Conservation (phyloP, 2,329 filamentous ascomycete species). For the Sordariomycetes sp. region DNA sequence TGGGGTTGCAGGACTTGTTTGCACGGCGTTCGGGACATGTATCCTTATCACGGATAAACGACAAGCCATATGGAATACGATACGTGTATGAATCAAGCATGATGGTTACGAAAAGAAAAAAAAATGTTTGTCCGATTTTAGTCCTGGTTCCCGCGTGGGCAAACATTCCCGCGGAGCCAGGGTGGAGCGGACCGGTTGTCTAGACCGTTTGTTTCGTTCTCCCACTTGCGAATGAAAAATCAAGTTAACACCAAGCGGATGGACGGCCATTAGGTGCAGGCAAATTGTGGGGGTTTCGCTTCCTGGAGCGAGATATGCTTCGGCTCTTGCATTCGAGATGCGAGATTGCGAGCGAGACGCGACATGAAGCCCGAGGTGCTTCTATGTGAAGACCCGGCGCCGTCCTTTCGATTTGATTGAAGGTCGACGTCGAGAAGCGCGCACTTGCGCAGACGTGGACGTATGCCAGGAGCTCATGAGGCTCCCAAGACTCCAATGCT, state of each 20-base stretch:
- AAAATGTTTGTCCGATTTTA: constrained; percentile 48
- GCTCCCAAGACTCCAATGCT: neutral
- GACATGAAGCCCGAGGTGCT: neutral
- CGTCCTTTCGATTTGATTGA: neutral
- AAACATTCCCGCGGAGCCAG: constrained; percentile 39
- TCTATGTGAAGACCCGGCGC: neutral
- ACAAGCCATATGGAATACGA: neutral
- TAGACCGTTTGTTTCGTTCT: constrained; percentile 48
- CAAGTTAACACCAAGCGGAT: constrained; percentile 48
- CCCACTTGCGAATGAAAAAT: constrained; percentile 46
- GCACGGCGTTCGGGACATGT: neutral
- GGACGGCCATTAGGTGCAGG: constrained; percentile 44
- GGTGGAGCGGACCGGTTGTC: constrained; percentile 57
- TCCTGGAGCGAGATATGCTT: neutral
- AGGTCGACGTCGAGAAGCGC: neutral
- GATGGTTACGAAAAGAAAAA: neutral
- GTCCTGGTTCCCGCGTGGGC: constrained; percentile 35
- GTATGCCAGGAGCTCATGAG: too few species aligned
- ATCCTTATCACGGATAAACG: neutral
- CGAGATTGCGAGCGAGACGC: neutral
- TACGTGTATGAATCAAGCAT: neutral
- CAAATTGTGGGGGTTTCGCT: constrained; percentile 36
- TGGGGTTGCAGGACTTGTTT: neutral
- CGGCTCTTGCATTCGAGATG: too few species aligned
- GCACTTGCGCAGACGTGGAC: neutral